These are phyloP conservation scores for Sclerotinia minor DNA, from an alignment of 2,329 filamentous ascomycete genomes.

Conservation along the genomic window DNA sequence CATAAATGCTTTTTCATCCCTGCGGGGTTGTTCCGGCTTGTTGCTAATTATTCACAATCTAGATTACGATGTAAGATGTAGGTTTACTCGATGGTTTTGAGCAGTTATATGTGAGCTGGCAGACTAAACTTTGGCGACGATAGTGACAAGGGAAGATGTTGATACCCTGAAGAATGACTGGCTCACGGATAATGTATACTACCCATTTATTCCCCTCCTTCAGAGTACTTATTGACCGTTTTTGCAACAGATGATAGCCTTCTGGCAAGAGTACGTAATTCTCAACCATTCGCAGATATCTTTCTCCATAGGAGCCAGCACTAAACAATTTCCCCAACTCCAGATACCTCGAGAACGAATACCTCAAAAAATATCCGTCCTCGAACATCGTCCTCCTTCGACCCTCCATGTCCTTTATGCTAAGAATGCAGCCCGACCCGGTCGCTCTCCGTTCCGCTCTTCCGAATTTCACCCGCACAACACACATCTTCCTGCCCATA, in stretches of 20 bases:
- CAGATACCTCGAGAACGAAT: slow-evolving; percentile 85
- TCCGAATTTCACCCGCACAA: slow-evolving; percentile 76
- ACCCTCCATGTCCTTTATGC: slow-evolving; percentile 88
- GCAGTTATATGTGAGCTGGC: too few species aligned
- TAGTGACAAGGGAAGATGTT: slow-evolving; percentile 87
- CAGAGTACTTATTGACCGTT: slow-evolving; percentile 22
- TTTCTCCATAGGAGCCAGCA: slow-evolving; percentile 32
- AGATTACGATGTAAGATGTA: slow-evolving; percentile 68
- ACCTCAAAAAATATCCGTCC: slow-evolving; percentile 74
- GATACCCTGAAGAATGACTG: slow-evolving; percentile 88
- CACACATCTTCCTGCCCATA: slow-evolving; percentile 93
- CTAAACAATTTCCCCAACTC: not conserved
- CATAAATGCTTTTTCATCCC: not conserved
- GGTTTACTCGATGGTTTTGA: slow-evolving; percentile 30
- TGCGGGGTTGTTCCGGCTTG: not conserved
- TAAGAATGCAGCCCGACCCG: slow-evolving; percentile 70
- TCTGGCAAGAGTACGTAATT: slow-evolving; percentile 85
- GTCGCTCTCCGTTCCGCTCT: slow-evolving; percentile 64
- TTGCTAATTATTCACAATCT: slow-evolving; percentile 28
- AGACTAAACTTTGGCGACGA: slow-evolving; percentile 33
- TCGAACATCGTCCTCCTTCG: slow-evolving; percentile 88
- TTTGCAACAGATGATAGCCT: slow-evolving; percentile 76
- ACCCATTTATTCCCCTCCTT: slow-evolving; percentile 22
- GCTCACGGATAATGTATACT: slow-evolving; percentile 85
- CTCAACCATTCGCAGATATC: slow-evolving; percentile 8